Evolutionary conservation across 495 filamentous ascomycete species (phyloP).

Genomic region (Lepidopterella palustris): DNA sequence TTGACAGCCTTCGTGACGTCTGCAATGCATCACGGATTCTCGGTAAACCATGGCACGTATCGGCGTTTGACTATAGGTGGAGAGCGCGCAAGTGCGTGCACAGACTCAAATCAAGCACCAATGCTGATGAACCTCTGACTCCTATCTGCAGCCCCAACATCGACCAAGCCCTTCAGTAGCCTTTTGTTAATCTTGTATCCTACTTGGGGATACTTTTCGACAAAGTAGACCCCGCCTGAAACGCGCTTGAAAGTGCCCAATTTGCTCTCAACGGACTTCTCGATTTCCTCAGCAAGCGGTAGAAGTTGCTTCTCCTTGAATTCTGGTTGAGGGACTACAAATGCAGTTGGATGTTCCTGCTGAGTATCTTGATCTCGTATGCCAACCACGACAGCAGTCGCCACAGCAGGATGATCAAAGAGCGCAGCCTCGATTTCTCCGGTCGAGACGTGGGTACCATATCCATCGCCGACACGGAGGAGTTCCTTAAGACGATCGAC

Average conservation of each 20-base stretch:
- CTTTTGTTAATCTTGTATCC: neutral
- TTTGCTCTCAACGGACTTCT: neutral
- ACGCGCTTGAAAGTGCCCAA: neutral
- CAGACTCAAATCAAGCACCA: neutral
- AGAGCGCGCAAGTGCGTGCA: neutral
- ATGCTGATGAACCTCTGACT: neutral
- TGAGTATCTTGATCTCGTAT: conserved; percentile 1
- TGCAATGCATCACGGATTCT: neutral
- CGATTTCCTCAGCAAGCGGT: neutral
- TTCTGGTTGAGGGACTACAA: conserved; percentile 14
- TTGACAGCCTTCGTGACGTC: neutral
- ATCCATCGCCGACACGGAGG: conserved; percentile 32
- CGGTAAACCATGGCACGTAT: neutral
- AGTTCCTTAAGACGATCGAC: conserved; percentile 39
- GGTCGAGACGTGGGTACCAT: conserved; percentile 35
- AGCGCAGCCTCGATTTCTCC: conserved; percentile 34
- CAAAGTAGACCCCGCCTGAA: neutral
- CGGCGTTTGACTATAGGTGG: no score
- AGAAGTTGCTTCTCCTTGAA: neutral
- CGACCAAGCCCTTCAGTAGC: neutral
- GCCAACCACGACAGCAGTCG: conserved; percentile 31
- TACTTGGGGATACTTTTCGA: neutral
- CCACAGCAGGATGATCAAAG: conserved; percentile 28
- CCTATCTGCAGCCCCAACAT: neutral
- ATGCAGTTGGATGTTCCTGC: conserved; percentile 13